A percentile compares a stretch with the other conserved stretches of the same genome.
Evolutionary conservation across 352 stramenopile species (phyloP).

Genomic region (Phytophthora fragariaefolia): DNA sequence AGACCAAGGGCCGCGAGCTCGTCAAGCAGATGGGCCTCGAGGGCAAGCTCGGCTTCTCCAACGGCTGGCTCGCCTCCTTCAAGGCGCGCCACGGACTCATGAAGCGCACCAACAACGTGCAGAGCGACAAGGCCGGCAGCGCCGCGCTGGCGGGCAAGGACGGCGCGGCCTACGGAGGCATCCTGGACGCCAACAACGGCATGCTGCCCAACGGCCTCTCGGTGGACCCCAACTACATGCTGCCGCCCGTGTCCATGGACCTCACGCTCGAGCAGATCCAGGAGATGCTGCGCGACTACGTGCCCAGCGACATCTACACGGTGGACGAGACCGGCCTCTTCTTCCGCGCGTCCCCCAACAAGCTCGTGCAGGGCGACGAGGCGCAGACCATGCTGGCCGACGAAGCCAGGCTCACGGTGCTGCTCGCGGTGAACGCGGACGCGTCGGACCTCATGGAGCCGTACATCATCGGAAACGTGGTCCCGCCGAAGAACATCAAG

Average conservation of each 20-base stretch:
- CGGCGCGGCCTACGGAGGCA: slow-evolving; percentile 33
- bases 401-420: slow-evolving; percentile 75
- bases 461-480: slow-evolving; percentile 84
- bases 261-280: slow-evolving; percentile 87
- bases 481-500: slow-evolving; percentile 81
- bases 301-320: slow-evolving; percentile 84
- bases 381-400: slow-evolving; percentile 76
- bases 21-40: slow-evolving; percentile 86
- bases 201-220: slow-evolving; percentile 59
- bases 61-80: slow-evolving; percentile 87
- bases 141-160: slow-evolving; percentile 23
- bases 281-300: slow-evolving; percentile 83
- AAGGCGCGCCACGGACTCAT: slow-evolving; percentile 85
- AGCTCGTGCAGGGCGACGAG: slow-evolving; percentile 85
- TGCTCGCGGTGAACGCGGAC: slow-evolving; percentile 79
- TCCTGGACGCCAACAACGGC: slow-evolving; percentile 55
- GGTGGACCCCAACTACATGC: slow-evolving; percentile 77
- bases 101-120: slow-evolving; percentile 58
- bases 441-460: slow-evolving; percentile 84
- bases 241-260: slow-evolving; percentile 82
- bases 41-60: slow-evolving; percentile 86
- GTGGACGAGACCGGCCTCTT: slow-evolving; percentile 89
- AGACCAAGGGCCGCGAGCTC: slow-evolving; percentile 82
- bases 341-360: slow-evolving; percentile 85
- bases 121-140: slow-evolving; percentile 43